Base-by-base conservation (phyloP, 176 grass and related monocot species). In the Olyra latifolia region DNA sequence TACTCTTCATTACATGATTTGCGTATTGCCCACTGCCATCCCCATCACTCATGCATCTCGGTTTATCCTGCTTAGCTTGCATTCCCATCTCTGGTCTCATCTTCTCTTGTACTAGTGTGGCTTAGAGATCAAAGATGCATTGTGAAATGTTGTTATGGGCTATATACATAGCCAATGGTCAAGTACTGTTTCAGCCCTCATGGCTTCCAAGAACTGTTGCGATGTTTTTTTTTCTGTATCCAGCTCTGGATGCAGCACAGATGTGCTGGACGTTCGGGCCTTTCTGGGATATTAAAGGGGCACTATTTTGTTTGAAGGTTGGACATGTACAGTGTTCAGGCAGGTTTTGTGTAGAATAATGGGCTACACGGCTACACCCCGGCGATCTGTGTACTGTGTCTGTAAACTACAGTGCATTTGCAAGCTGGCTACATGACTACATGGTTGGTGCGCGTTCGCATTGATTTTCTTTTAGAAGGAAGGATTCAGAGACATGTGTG, bases 281-380 rank as follows among this genome's bases (percentile, higher is more conserved):
- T 82, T 84, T 50, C 72, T 49, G 66, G 65, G 54, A 71, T 45
- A 45, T 80, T 69, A 15, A 20, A 17, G 7, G 17, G 48, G 10
- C 43, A 68, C 56, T 81, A 77, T n/a, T 62, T 59, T 72, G 57
- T 38, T 59, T 78, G 69, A 47, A 62, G n/a, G 58, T 43, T 73
- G 71, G 71, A 65, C 63, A 68, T 79, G 42, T 61, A 80, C 81
- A 84, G 76, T 88, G 30, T 67, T 6, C 41, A 28, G 53, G 78
- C 46, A 62, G 45, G 55, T 84, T 84, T 75, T 76, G 38, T 74
- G 58, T 43, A 42, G 44, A 82, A 69, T 53, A 84, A 62, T 83
- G 24, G n/a, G 4, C 6, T 35, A 22, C 16, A 9, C 27, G 32
- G 32, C 32, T 35, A 35, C 32, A 35, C 32, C 32, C 4, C 4